Evolutionary conservation across 1,284 basidiomycete species (phyloP).

Genomic region (Phlebopus sp.): DNA sequence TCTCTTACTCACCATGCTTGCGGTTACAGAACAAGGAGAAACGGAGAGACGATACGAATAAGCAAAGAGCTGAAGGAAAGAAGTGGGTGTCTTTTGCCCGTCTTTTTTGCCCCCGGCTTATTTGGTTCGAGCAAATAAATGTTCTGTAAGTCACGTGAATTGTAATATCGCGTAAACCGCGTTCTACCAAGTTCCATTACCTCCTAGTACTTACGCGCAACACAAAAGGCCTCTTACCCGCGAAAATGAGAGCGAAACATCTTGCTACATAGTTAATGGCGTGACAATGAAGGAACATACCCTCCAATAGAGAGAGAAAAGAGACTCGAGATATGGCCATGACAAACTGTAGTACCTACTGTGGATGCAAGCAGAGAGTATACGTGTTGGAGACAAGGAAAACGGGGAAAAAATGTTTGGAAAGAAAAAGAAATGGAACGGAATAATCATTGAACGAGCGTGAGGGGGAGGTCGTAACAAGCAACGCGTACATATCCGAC

Average conservation of each 20-base stretch:
- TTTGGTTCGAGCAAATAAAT: slow-evolving; percentile 26
- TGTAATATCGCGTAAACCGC: background rate
- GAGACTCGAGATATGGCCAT: background rate
- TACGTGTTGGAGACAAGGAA: background rate
- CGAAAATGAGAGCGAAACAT: background rate
- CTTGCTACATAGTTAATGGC: background rate
- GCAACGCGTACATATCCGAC: background rate
- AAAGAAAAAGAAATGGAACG: background rate
- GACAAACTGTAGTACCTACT: background rate
- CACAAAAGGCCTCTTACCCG: background rate
- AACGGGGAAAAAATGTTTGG: background rate
- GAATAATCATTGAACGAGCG: no score
- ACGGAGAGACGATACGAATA: slow-evolving; percentile 10
- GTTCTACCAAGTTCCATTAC: background rate
- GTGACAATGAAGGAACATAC: background rate
- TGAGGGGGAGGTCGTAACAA: background rate
- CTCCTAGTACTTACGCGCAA: background rate
- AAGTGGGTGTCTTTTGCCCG: no score
- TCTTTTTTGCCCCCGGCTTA: slow-evolving; percentile 20
- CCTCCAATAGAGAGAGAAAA: background rate
- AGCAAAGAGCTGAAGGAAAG: slow-evolving; percentile 26
- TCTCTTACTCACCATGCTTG: slow-evolving; percentile 26
- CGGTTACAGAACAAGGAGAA: background rate
- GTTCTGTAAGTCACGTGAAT: slow-evolving; percentile 20
- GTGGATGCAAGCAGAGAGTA: background rate